Conservation (phyloP, 2,329 filamentous ascomycete genomes). For the Aspergillus sp. region DNA sequence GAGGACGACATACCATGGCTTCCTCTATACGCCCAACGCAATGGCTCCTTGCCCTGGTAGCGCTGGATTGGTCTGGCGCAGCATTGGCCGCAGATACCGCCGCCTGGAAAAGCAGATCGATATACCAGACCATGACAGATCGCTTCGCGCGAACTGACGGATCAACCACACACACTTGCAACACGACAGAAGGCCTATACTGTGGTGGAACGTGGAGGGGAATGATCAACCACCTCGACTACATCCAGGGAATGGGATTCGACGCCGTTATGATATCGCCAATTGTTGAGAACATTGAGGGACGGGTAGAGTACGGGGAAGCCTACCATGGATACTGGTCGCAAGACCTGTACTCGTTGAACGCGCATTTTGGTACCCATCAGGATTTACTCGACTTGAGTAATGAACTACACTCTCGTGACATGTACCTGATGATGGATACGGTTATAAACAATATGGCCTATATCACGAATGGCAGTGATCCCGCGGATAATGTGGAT, state of each 20-base stretch:
- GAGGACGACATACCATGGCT: not conserved
- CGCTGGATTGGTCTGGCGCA: constrained; percentile 5
- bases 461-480: constrained; percentile 21
- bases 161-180: constrained; percentile 26
- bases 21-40: not conserved
- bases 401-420: constrained; percentile 38
- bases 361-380: constrained; percentile 44
- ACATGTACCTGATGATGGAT: constrained; percentile 50
- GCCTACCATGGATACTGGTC: constrained; percentile 49
- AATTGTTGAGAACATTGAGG: constrained; percentile 34
- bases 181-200: constrained; percentile 29
- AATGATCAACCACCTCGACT: constrained; percentile 44
- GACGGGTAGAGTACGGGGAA: constrained; percentile 34
- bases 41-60: not conserved
- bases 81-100: constrained; percentile 18
- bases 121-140: constrained; percentile 45
- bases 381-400: constrained; percentile 43
- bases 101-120: constrained; percentile 37
- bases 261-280: constrained; percentile 43
- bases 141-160: constrained; percentile 39
- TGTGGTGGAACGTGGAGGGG: constrained; percentile 49
- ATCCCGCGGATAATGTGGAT: constrained; percentile 19
- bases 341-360: constrained; percentile 42
- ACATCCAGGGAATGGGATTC: constrained; percentile 46
- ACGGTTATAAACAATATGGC: constrained; percentile 47